Conservation (phyloP, 2,329 filamentous ascomycete genomes). For the Monilinia vaccinii-corymbosi region DNA sequence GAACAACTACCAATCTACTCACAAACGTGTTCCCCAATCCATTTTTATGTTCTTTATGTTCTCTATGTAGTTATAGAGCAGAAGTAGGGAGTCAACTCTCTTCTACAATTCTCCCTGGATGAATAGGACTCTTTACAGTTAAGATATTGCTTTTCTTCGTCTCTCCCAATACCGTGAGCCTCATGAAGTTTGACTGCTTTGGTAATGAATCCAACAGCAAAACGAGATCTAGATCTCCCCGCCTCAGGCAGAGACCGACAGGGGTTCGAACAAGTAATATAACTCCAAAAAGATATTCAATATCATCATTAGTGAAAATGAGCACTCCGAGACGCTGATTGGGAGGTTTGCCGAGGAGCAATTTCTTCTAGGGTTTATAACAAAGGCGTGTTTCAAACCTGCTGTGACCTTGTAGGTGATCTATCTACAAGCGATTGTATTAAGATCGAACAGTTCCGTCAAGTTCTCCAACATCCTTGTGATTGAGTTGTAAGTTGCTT, state of each 20-base stretch:
- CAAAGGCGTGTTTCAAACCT: background rate
- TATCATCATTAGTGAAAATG: background rate
- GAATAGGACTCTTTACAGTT: background rate
- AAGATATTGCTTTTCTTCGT: background rate
- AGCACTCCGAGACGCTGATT: background rate
- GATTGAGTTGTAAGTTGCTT: background rate
- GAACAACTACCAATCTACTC: background rate
- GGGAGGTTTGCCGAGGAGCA: background rate
- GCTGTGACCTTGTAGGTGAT: background rate
- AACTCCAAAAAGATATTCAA: background rate
- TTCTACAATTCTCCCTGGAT: background rate
- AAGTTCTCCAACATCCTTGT: background rate
- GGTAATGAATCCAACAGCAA: background rate
- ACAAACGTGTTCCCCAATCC: background rate
- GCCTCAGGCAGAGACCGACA: background rate
- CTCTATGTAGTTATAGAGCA: background rate
- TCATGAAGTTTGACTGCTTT: background rate
- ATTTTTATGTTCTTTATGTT: background rate
- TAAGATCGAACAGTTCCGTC: background rate
- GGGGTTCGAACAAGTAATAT: background rate
- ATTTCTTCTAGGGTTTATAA: background rate
- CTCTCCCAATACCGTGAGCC: background rate
- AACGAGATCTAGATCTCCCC: background rate
- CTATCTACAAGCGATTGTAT: background rate
- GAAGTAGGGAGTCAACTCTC: background rate